phyloP scores from a whole-genome alignment of 495 filamentous ascomycete species.

The Hyaloscypha variabilis region DNA sequence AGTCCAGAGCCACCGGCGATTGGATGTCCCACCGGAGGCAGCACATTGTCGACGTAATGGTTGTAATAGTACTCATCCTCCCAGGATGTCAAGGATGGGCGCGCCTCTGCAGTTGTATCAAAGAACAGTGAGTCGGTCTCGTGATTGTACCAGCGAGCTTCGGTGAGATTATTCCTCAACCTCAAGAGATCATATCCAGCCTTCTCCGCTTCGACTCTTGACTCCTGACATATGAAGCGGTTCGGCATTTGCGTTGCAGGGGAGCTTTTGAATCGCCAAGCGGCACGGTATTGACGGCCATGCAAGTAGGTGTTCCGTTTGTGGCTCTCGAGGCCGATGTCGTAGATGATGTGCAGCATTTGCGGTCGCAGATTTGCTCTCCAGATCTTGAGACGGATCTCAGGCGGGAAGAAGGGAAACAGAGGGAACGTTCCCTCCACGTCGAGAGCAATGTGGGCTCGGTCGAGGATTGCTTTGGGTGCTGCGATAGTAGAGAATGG shows the following conservation, averaged over 20 bases:
- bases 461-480: neutral
- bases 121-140: neutral
- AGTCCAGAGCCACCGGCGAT: neutral
- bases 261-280: neutral
- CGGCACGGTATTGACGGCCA: neutral
- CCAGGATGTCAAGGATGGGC: neutral
- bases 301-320: neutral
- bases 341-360: neutral
- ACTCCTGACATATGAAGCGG: neutral
- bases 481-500: neutral
- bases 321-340: neutral
- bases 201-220: neutral
- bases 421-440: neutral
- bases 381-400: conserved; percentile 3
- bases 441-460: neutral
- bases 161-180: neutral
- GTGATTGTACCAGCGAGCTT: neutral
- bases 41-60: neutral
- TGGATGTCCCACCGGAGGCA: neutral
- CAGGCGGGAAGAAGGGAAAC: neutral
- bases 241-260: neutral
- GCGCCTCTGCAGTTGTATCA: neutral
- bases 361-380: neutral
- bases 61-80: neutral
- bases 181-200: neutral